Base-by-base conservation (phyloP, 2,329 filamentous ascomycete species). In the Colletotrichum neosansevieriae region DNA sequence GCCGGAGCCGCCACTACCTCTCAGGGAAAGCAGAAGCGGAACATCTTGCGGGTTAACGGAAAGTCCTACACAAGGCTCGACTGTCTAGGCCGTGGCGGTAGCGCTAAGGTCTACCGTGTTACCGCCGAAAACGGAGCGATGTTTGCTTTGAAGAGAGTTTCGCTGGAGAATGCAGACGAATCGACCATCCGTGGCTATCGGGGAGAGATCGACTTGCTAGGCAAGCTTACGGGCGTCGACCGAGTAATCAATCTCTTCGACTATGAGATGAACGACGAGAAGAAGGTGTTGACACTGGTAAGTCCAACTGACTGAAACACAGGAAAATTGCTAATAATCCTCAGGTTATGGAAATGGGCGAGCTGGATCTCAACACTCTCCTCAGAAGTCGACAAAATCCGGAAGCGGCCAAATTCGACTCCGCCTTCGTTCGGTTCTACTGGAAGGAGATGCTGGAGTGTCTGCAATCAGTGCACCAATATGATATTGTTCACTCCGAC, bases 361-460 rank as follows among this genome's bases (percentile, higher is more conserved):
- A 99, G 80, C 89, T 95, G 21, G 96, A 99, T 79, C 87, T 99
- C 75, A 92, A 97, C 76, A 93, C 91, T 63, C 89, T 98, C 61
- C 86, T 99, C 71, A 91, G 90, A 40, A 88, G 90, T 71, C 89
- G 90, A 10, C 83, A 93, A 74, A 93, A 90, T 74, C 87, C 85
- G 0, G 91, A 94, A 69, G 88, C 92, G 61, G 88, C 92, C 44
- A 88, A 86, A 68, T 91, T 99, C 69, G 96, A 99, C 76, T 87
- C 93, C 2, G 92, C 92, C 60, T 98, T 98, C 78, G 94, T 96
- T 12, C 92, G 96, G n/a, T 97, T 93, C 80, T 97, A 97, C 84
- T 99, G 96, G 96, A 96, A 97, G 79, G 96, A 99, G 81, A 99
- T 99, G 96, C 90, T 99, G 17, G 94, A 97, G 78, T 98, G 96